These are phyloP conservation scores for Trichaptum fuscoviolaceum DNA, from an alignment of 768 basidiomycete species.

Conservation along the genomic window DNA sequence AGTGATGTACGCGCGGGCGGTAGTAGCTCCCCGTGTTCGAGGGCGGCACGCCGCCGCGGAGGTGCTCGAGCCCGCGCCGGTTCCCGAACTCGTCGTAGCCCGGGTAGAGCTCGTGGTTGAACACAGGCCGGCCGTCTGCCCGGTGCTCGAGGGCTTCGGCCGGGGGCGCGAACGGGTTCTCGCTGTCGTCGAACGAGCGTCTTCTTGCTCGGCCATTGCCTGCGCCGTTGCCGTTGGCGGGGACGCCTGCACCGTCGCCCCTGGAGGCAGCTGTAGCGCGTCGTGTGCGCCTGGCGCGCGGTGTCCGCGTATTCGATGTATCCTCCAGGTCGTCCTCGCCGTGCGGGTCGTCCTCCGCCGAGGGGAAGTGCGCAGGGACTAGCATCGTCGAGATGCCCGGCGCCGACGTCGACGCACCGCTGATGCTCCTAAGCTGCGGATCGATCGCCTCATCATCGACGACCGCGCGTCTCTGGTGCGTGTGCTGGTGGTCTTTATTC, in stretches of 20 bases:
- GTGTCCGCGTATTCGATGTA: neutral
- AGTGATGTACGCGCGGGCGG: neutral
- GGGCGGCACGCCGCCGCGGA: neutral
- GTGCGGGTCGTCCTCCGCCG: neutral
- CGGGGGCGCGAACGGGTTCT: neutral
- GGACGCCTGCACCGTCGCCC: neutral
- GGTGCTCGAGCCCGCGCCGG: slow-evolving; percentile 1
- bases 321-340: neutral
- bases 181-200: neutral
- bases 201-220: neutral
- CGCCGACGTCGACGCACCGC: neutral
- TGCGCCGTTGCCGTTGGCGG: neutral
- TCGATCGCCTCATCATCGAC: slow-evolving; percentile 34
- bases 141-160: neutral
- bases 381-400: neutral
- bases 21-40: neutral
- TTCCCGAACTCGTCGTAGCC: slow-evolving; percentile 1
- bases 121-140: neutral
- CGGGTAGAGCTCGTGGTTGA: slow-evolving; percentile 2
- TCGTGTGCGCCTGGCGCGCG: neutral
- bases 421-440: slow-evolving; percentile 23
- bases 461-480: neutral
- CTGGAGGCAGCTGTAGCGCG: neutral
- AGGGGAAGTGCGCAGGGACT: neutral
- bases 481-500: neutral